Evolutionary conservation across 2,329 filamentous ascomycete species (phyloP).

Genomic region (Cercospora sojina): DNA sequence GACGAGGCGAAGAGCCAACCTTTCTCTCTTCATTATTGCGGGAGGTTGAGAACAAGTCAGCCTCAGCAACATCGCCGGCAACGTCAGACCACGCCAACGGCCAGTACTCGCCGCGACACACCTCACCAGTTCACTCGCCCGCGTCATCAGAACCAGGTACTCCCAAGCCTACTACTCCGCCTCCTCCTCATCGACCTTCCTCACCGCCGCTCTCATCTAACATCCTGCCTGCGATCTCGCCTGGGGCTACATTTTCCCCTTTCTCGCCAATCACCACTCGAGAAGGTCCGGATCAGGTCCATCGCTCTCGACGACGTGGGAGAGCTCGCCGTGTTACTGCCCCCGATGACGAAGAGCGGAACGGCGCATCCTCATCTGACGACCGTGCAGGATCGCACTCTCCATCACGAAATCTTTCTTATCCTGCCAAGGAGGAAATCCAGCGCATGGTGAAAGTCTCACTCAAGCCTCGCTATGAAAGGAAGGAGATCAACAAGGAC

Average conservation of each 20-base stretch:
- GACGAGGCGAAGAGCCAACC: constrained; percentile 60
- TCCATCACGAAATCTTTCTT: constrained; percentile 58
- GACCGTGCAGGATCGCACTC: constrained; percentile 25
- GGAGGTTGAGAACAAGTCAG: constrained; percentile 68
- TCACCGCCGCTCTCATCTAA: constrained; percentile 69
- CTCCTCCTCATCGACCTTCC: constrained; percentile 65
- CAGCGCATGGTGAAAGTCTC: constrained; percentile 83
- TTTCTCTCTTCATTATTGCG: constrained; percentile 84
- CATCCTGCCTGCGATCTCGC: constrained; percentile 72
- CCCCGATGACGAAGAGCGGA: constrained; percentile 32
- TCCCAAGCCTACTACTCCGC: constrained; percentile 66
- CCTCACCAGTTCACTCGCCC: constrained; percentile 68
- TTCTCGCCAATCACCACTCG: constrained; percentile 50
- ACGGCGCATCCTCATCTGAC: constrained; percentile 20
- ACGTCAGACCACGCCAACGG: constrained; percentile 37
- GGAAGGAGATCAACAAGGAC: constrained; percentile 76
- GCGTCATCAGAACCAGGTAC: constrained; percentile 64
- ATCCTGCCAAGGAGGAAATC: constrained; percentile 82
- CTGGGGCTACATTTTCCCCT: constrained; percentile 67
- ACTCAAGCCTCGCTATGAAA: constrained; percentile 78
- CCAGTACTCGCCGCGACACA: constrained; percentile 45
- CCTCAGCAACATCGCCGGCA: constrained; percentile 39
- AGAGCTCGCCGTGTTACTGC: constrained; percentile 24
- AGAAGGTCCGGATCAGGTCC: constrained; percentile 17
- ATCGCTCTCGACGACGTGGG: constrained; percentile 19